Base-by-base conservation (phyloP, 2,329 filamentous ascomycete genomes). In the Penicillium sp. region DNA sequence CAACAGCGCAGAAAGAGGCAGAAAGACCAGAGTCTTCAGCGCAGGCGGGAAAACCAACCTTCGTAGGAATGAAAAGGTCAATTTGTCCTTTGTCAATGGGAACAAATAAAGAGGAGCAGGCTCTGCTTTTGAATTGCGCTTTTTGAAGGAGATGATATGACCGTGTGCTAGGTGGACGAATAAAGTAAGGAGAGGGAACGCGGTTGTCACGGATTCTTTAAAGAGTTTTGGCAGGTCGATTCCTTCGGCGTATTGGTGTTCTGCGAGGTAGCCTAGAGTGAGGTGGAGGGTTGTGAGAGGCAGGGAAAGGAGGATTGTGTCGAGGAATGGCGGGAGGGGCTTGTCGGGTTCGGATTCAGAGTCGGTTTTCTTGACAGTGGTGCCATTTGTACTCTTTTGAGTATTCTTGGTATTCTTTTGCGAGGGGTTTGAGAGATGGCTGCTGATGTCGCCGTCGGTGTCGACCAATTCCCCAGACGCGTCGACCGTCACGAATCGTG, bases 161-260 rank as follows among this genome's bases (percentile, higher is more conserved):
- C 78, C 78, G 48, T 79, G 78, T 23, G 73, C 71, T 25, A 80
- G 68, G 51, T 79, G 77, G 27, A 80, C 70, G n/a, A 79, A 58
- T 19, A 78, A 66, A 6, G 75, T 76, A 19, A 80, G 66, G 3
- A 75, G 70, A 1, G 78, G 78, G 23, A 80, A 76, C 0, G 77
- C 74, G 9, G 73, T 65, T 31, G 74, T 68, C 1, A 72, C 41
- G 1, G 77, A 75, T 31, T 77, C 72, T 55, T 67, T 67, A 8
- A 75, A 41, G 9, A 77, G 66, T n/a, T 61, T 63, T 17, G 66
- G 58, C 6, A 75, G 44, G 4, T 70, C 64, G 52, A 72, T 73
- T 4, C 69, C 64, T 65, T 79, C 71, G 1, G 76, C 75, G 61
- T 79, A 80, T 63, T 80, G 78, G 63, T 80, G 77, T 15, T 77